Conservation (phyloP, 495 filamentous ascomycete genomes). For the Podospora appendiculata region DNA sequence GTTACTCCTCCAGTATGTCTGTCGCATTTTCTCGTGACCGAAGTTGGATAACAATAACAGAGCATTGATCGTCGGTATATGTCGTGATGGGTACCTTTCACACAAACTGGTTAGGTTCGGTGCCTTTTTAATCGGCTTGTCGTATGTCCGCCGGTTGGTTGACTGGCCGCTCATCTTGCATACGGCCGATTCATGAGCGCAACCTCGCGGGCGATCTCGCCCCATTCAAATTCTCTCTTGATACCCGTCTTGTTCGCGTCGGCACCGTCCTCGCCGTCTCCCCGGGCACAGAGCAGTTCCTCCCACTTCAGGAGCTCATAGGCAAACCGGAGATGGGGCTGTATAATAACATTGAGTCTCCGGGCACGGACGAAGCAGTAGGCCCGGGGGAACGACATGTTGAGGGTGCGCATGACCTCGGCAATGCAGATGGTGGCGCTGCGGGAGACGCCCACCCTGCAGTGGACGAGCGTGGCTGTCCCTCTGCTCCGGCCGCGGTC, state of each 20-base stretch:
- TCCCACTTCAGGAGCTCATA: conserved; percentile 91
- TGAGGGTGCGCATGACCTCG: conserved; percentile 79
- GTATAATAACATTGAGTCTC: conserved; percentile 63
- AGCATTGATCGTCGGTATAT: too few relatives aligned
- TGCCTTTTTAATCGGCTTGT: too few relatives aligned
- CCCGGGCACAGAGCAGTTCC: conserved; percentile 45
- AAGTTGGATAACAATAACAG: too few relatives aligned
- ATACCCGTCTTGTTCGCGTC: conserved; percentile 19
- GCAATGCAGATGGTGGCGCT: conserved; percentile 97
- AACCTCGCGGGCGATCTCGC: conserved; percentile 78
- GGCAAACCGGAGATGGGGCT: conserved; percentile 53
- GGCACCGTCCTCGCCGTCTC: background rate
- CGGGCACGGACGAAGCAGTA: conserved; percentile 95
- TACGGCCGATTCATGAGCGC: conserved; percentile 97
- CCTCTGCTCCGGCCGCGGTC: conserved; percentile 66
- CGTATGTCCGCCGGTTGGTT: too few relatives aligned
- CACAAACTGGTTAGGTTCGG: too few relatives aligned
- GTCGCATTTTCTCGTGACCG: too few relatives aligned
- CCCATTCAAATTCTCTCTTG: conserved; percentile 84
- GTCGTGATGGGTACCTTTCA: too few relatives aligned
- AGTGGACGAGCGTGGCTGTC: conserved; percentile 90
- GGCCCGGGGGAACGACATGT: conserved; percentile 80
- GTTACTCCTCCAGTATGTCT: too few relatives aligned
- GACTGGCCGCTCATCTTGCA: conserved; percentile 27
- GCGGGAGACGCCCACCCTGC: conserved; percentile 89